Evolutionary conservation across 257 asterid species (phyloP), one percentile per base, ranked within the genome.

Genomic region (Coffea canephora): DNA sequence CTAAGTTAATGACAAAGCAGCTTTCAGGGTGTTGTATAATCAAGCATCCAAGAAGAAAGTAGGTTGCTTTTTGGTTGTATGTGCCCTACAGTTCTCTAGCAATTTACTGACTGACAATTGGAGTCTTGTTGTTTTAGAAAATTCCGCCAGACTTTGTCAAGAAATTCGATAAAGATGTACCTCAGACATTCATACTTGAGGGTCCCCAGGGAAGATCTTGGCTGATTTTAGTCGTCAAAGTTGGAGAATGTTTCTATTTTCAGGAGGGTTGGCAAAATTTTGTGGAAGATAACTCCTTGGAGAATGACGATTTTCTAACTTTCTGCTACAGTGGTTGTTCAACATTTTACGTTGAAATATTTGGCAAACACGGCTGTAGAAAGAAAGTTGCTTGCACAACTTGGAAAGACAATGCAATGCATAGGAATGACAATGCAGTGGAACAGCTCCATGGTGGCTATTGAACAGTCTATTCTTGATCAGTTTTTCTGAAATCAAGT

Each of bases 251-350:
- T 18, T 34, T 54, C 48, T 54, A 16, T 27, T 36, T 74, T 14
- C 66, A 52, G n/a, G 77, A 74, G 43, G 77, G 68, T 74, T 74
- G 77, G 77, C 34, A 25, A 52, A n/a, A 4, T 4, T 74, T 74
- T 74, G 77, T 74, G 77, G 16, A 74, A 74, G 77, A 74, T 31
- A 74, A 74, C 68, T 34, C 67, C 64, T 31, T 52, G 46, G 67
- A 27, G 25, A 46, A 54, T 18, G 43, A 23, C 2, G 68, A 74
- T 34, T 54, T 74, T 19, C 50, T 74, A 16, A 74, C 49, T 31
- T 74, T 74, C 14, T 2, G 34, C 21, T 52, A 27, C 14, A n/a
- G n/a, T 54, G 50, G 77, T 16, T 45, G 34, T 34, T 34, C 77
- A 12, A 74, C 2, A 34, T 54, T 74, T 74, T 16, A 54, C 54